phyloP scores from a whole-genome alignment of 23 red algal species.

The Gracilariopsis chorda region DNA sequence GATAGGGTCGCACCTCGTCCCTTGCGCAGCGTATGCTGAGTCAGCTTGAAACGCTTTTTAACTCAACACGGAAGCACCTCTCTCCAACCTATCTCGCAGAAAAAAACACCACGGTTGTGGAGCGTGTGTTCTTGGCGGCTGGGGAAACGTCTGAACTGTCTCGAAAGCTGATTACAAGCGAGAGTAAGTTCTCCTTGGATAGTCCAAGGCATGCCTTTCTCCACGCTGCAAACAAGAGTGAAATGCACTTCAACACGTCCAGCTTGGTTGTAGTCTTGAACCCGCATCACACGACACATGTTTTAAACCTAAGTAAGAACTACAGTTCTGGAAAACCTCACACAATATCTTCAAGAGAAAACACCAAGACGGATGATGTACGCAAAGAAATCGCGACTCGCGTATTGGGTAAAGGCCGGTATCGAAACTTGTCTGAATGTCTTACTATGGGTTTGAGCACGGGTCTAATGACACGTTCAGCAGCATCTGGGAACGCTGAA shows the following conservation, averaged over 20 bases:
- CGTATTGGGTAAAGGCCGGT: slow-evolving; percentile 4
- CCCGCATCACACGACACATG: slow-evolving; percentile 37
- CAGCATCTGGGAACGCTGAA: background rate
- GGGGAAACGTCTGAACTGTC: slow-evolving; percentile 13
- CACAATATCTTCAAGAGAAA: slow-evolving; percentile 20
- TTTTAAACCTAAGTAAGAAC: slow-evolving; percentile 34
- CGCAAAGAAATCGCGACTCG: background rate
- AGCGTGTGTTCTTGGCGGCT: background rate
- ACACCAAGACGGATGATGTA: background rate
- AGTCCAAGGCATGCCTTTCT: slow-evolving; percentile 24
- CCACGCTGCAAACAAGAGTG: slow-evolving; percentile 27
- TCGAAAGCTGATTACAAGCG: slow-evolving; percentile 8
- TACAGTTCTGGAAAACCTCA: slow-evolving; percentile 26
- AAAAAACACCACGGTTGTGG: background rate
- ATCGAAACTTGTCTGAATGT: slow-evolving; percentile 22
- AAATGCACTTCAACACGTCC: slow-evolving; percentile 24
- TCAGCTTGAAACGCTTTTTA: slow-evolving; percentile 33
- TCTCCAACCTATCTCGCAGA: background rate
- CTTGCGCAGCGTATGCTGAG: slow-evolving; percentile 32
- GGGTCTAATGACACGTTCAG: slow-evolving; percentile 11
- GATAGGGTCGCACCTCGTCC: slow-evolving; percentile 10
- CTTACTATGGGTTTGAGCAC: slow-evolving; percentile 25
- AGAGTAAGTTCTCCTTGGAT: background rate
- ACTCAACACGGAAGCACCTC: background rate
- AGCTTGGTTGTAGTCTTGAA: slow-evolving; percentile 28